phyloP scores from a whole-genome alignment of 768 basidiomycete genomes.

The Ramaria sp. region DNA sequence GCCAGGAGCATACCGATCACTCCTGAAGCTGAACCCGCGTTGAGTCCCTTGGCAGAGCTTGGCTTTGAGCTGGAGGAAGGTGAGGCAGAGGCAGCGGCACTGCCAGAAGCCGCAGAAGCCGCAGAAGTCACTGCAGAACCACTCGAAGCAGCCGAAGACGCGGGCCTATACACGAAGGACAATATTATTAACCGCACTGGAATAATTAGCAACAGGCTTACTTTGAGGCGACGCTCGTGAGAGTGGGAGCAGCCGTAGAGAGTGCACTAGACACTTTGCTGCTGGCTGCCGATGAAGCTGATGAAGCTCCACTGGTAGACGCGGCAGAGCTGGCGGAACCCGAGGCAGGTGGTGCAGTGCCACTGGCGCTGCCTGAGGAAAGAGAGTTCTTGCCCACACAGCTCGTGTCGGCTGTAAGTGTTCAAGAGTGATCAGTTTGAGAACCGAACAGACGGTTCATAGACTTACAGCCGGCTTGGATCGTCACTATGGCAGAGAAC shows the following conservation, averaged over 20 bases:
- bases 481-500: conserved; percentile 43
- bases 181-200: neutral
- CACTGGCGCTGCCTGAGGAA: conserved; percentile 15
- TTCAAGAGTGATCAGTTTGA: neutral
- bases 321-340: conserved; percentile 11
- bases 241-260: neutral
- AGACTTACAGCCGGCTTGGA: conserved; percentile 41
- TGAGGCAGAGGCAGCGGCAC: neutral
- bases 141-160: neutral
- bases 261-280: too few species aligned
- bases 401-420: conserved; percentile 21
- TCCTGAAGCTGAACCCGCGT: neutral
- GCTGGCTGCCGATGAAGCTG: too few species aligned
- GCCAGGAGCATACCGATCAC: neutral
- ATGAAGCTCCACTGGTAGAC: neutral
- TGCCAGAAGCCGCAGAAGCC: neutral
- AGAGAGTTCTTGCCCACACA: conserved; percentile 17
- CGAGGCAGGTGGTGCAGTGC: conserved; percentile 8
- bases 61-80: neutral
- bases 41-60: neutral
- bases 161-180: neutral
- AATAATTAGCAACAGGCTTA: neutral
- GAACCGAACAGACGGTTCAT: neutral
- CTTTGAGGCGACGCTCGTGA: neutral
- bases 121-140: neutral